Evolutionary conservation across 106 monocot species (phyloP).

Genomic region (Platanthera guangdongensis): DNA sequence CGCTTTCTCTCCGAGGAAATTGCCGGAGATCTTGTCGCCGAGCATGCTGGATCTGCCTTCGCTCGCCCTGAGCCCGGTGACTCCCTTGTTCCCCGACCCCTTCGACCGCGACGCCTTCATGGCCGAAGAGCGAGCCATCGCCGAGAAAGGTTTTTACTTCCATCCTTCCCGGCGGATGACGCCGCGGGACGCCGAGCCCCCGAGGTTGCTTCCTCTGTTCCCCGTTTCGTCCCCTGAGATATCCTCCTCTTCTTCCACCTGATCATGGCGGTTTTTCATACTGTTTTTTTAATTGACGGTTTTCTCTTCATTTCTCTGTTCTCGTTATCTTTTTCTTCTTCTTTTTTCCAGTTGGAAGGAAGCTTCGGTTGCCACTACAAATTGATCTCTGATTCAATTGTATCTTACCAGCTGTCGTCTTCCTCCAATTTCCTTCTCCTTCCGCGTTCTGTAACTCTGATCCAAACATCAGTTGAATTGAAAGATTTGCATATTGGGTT

Average conservation of each 20-base stretch:
- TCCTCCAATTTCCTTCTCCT: not conserved
- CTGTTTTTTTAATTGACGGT: not conserved
- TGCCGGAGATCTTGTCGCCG: slow-evolving; percentile 44
- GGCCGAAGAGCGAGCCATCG: slow-evolving; percentile 35
- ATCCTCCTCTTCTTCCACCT: not conserved
- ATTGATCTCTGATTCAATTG: slow-evolving; percentile 6
- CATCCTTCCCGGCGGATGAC: slow-evolving; percentile 26
- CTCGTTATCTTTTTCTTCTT: not conserved
- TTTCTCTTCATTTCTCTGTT: not conserved
- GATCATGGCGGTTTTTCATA: not conserved
- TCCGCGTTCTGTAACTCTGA: slow-evolving; percentile 1
- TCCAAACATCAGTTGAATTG: not conserved
- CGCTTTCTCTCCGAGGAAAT: slow-evolving; percentile 2
- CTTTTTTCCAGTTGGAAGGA: not conserved
- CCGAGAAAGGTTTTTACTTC: slow-evolving; percentile 34
- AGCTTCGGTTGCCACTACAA: slow-evolving; percentile 1
- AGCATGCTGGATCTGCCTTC: slow-evolving; percentile 41
- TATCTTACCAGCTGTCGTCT: not conserved
- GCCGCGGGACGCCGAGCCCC: slow-evolving; percentile 22
- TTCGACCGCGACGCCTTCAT: slow-evolving; percentile 7
- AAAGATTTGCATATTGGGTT: not conserved
- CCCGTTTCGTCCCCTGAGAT: slow-evolving; percentile 27
- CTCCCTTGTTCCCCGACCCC: slow-evolving; percentile 33
- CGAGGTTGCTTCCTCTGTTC: slow-evolving; percentile 53
- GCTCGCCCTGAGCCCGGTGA: slow-evolving; percentile 40